Evolutionary conservation across 164 flowering plant genomes (phyloP), one percentile per base, ranked within the genome.

Genomic region (Annona cherimola): DNA sequence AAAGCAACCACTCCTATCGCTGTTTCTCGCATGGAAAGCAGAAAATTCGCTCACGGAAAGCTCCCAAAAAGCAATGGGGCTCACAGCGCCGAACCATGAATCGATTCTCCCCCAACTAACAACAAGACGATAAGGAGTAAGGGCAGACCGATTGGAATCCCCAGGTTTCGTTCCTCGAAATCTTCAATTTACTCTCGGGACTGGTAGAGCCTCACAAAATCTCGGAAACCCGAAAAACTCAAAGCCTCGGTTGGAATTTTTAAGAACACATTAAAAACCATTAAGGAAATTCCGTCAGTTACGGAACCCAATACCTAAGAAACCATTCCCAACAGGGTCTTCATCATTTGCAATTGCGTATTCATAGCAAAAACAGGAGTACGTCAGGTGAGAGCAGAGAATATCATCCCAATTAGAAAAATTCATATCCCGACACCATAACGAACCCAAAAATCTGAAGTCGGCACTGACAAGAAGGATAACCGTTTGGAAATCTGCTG

Each of bases 1-100:
- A 66, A 66, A 66, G 69, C 5, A 66, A 26, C 35, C 35, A 44
- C 18, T 18, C 39, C 69, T 9, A 4, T 43, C 11, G 40, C 14
- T 5, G 19, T 20, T 61, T n/a, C 20, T 61, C 20, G 7, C 20
- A 16, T 61, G 7, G 63, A 18, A 11, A 4, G 20, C 0, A 5
- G 11, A 61, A 61, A 60, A 26, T 26, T 26, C 35, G 35, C 35
- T 26, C 35, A 26, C 35, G 35, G 35, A 26, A 26, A 26, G 35
- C 35, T 26, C 35, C 35, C 35, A 64, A 66, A 66, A 66, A 54
- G n/a, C 8, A 26, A 66, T 42, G 1, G 54, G 42, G 44, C 44
- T 66, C 69, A 19, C 19, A 40, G 14, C 14, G 42, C 67, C 67
- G 67, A 19, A 8, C 67, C 67, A 64, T 41, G 67, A 66, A 66